Evolutionary conservation across 176 grass and related monocot species (phyloP).

Genomic region (Microstegium vimineum): DNA sequence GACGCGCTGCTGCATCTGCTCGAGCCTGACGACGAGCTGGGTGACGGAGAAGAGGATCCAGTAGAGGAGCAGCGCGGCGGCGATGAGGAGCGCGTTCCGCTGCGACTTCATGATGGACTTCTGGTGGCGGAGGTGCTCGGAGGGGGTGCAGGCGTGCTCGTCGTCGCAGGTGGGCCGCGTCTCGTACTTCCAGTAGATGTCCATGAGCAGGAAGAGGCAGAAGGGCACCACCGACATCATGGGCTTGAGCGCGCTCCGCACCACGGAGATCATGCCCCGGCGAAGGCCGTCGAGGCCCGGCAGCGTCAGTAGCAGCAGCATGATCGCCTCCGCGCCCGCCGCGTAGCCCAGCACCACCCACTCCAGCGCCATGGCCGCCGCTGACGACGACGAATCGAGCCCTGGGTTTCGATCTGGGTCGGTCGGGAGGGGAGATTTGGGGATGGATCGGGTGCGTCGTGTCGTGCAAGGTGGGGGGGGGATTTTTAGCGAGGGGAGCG

Average conservation of each 20-base stretch:
- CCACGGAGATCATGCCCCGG: conserved; percentile 65
- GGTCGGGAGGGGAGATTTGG: conserved; percentile 11
- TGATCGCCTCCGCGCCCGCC: conserved; percentile 91
- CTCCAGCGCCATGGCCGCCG: conserved; percentile 71
- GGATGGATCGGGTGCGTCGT: not conserved
- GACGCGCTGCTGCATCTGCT: conserved; percentile 67
- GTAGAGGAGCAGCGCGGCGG: conserved; percentile 82
- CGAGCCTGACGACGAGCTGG: conserved; percentile 65
- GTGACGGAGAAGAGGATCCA: conserved; percentile 90
- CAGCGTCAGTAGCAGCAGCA: conserved; percentile 90
- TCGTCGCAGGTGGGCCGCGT: conserved; percentile 68
- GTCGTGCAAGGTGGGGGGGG: not conserved
- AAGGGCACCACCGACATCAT: conserved; percentile 90
- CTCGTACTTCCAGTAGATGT: conserved; percentile 99
- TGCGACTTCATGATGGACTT: conserved; percentile 98
- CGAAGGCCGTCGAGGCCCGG: conserved; percentile 77
- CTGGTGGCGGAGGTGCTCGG: conserved; percentile 92
- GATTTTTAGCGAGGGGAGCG: conserved; percentile 15
- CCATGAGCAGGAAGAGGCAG: conserved; percentile 85
- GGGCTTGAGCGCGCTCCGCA: conserved; percentile 78
- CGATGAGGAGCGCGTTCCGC: conserved; percentile 91
- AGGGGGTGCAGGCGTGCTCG: conserved; percentile 76
- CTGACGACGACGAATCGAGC: not conserved
- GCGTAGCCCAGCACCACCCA: conserved; percentile 93
- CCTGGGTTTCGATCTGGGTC: not conserved